A percentile compares a stretch with the other conserved stretches of the same genome.
These are phyloP conservation scores for Sonneratia alba DNA, from an alignment of 345 rosid genomes.

Conservation along the genomic window DNA sequence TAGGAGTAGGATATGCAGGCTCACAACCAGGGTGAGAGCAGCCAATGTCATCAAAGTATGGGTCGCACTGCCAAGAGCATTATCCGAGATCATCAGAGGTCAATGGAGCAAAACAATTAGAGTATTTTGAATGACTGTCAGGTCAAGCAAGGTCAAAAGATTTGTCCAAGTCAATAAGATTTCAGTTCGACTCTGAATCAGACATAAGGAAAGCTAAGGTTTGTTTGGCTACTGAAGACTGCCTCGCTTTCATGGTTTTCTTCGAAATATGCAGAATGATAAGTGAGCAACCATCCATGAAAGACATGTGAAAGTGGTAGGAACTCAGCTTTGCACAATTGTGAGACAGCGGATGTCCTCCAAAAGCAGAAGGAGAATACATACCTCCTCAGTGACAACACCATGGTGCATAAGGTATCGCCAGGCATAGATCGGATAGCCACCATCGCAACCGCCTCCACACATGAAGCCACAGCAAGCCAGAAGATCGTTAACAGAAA, in stretches of 20 bases:
- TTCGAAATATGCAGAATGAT: not conserved
- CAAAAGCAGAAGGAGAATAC: not conserved
- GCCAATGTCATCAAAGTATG: constrained; percentile 77
- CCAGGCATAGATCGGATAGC: constrained; percentile 79
- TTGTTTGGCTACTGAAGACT: not conserved
- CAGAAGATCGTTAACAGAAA: constrained; percentile 84
- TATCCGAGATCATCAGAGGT: constrained; percentile 1
- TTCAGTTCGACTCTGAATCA: not conserved
- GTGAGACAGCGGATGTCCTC: not conserved
- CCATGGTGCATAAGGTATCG: constrained; percentile 63
- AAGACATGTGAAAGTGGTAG: not conserved
- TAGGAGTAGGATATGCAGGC: constrained; percentile 81
- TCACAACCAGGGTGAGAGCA: constrained; percentile 98
- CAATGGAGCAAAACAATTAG: constrained; percentile 1
- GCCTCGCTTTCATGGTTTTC: not conserved
- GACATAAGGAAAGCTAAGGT: not conserved
- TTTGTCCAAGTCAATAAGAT: not conserved
- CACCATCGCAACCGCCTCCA: constrained; percentile 87
- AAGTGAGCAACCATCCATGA: not conserved
- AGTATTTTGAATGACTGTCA: not conserved
- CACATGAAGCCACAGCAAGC: constrained; percentile 95
- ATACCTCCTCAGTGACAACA: constrained; percentile 92
- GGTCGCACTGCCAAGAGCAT: constrained; percentile 57
- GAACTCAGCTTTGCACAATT: not conserved
- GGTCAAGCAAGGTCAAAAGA: not conserved